Conservation (phyloP, 306 rosid species). For the Fragaria vesca region DNA sequence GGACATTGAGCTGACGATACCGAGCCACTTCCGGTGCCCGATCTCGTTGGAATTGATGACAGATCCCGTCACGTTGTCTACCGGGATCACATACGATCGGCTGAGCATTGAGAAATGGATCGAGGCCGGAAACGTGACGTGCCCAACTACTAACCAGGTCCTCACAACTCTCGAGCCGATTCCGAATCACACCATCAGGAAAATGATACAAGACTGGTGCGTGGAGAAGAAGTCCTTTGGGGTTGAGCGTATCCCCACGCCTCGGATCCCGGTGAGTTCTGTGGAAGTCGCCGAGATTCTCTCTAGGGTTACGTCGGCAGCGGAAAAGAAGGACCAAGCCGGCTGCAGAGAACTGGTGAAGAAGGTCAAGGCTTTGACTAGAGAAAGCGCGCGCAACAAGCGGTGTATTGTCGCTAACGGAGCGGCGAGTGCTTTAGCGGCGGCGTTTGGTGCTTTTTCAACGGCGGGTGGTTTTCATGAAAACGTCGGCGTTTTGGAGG, state of each 20-base stretch:
- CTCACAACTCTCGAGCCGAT: constrained; percentile 35
- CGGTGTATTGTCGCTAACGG: constrained; percentile 31
- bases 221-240: constrained; percentile 39
- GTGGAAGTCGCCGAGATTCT: constrained; percentile 25
- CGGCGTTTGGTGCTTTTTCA: constrained; percentile 33
- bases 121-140: constrained; percentile 43
- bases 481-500: constrained; percentile 31
- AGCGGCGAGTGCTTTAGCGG: constrained; percentile 26
- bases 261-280: constrained; percentile 33
- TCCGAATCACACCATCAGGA: constrained; percentile 49
- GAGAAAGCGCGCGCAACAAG: constrained; percentile 49
- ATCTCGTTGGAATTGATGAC: constrained; percentile 55
- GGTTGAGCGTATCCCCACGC: constrained; percentile 51
- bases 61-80: constrained; percentile 53
- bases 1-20: constrained; percentile 36
- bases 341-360: constrained; percentile 25
- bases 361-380: constrained; percentile 28
- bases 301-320: constrained; percentile 10
- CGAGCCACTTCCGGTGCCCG: constrained; percentile 48
- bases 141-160: constrained; percentile 46
- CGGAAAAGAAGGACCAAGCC: background rate
- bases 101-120: constrained; percentile 53
- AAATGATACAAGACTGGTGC: constrained; percentile 60
- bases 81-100: constrained; percentile 57
- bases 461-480: background rate